Conservation (phyloP, 495 filamentous ascomycete genomes). For the Aspergillus funiculosus region DNA sequence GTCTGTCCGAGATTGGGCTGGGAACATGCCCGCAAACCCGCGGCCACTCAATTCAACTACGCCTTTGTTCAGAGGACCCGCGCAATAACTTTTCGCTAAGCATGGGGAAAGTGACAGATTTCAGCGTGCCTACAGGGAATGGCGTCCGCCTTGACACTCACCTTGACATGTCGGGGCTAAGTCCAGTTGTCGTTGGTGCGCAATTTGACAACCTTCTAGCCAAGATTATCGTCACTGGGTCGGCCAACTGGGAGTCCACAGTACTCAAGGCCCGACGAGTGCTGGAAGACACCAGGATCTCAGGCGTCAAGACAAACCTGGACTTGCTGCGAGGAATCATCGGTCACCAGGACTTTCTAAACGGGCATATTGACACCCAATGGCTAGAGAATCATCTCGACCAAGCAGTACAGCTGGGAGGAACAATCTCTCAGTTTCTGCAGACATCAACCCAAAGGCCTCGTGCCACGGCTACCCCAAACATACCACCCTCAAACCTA, state of each 20-base stretch:
- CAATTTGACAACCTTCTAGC: slow-evolving; percentile 57
- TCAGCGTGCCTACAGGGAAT: slow-evolving; percentile 49
- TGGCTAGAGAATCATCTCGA: slow-evolving; percentile 51
- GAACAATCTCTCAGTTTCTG: slow-evolving; percentile 18
- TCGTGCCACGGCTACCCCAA: slow-evolving; percentile 1
- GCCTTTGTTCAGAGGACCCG: slow-evolving; percentile 53
- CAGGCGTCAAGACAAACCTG: slow-evolving; percentile 53
- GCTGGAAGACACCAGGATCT: slow-evolving; percentile 47
- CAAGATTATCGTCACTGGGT: slow-evolving; percentile 56
- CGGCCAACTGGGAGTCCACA: slow-evolving; percentile 40
- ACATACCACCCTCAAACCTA: slow-evolving; percentile 30
- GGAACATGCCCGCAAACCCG: slow-evolving; percentile 23
- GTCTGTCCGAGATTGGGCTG: slow-evolving; percentile 39
- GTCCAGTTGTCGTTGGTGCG: slow-evolving; percentile 40
- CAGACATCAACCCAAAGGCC: neutral
- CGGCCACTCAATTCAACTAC: slow-evolving; percentile 48
- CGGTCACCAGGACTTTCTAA: slow-evolving; percentile 40
- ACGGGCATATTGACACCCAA: slow-evolving; percentile 46
- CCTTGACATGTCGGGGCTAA: slow-evolving; percentile 29
- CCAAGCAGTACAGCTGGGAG: slow-evolving; percentile 31
- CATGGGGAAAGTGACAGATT: slow-evolving; percentile 52
- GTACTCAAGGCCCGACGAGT: slow-evolving; percentile 50
- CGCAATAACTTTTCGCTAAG: slow-evolving; percentile 49
- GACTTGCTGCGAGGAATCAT: slow-evolving; percentile 49
- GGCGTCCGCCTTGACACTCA: slow-evolving; percentile 54